Conservation (phyloP, 306 rosid genomes). For the Fragaria vesca region DNA sequence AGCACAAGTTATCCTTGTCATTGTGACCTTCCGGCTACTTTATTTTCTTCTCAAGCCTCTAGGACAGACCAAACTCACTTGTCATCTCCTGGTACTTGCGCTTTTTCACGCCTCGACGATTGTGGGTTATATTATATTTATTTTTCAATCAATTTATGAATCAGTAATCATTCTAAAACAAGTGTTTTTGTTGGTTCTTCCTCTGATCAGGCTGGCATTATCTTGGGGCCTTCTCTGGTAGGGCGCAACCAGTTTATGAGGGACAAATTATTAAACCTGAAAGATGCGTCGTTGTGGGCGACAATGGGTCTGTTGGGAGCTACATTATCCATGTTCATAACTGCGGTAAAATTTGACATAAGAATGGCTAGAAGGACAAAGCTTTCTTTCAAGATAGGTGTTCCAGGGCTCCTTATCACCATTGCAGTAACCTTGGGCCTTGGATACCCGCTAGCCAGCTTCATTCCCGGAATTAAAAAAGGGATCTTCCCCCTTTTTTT, state of each 20-base stretch:
- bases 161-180: too few relatives aligned
- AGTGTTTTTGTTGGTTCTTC: too few relatives aligned
- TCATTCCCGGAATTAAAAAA: not conserved
- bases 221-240: slow-evolving; percentile 33
- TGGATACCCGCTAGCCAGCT: too few relatives aligned
- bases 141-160: too few relatives aligned
- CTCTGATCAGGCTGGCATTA: slow-evolving; percentile 29
- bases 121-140: too few relatives aligned
- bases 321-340: slow-evolving; percentile 20
- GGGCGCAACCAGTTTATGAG: slow-evolving; percentile 7
- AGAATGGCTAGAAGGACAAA: slow-evolving; percentile 6
- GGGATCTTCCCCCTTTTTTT: slow-evolving; percentile 6
- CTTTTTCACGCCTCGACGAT: too few relatives aligned
- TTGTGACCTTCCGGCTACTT: slow-evolving; percentile 4
- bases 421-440: not conserved
- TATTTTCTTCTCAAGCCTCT: slow-evolving; percentile 48
- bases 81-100: slow-evolving; percentile 33
- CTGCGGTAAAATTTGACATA: slow-evolving; percentile 29
- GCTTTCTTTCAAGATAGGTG: slow-evolving; percentile 28
- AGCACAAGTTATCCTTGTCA: slow-evolving; percentile 27
- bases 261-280: not conserved
- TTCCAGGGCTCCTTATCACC: slow-evolving; percentile 2
- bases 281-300: not conserved
- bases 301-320: slow-evolving; percentile 11
- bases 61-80: slow-evolving; percentile 47